Base-by-base conservation (phyloP, 768 basidiomycete genomes). In the Lactarius indigo region DNA sequence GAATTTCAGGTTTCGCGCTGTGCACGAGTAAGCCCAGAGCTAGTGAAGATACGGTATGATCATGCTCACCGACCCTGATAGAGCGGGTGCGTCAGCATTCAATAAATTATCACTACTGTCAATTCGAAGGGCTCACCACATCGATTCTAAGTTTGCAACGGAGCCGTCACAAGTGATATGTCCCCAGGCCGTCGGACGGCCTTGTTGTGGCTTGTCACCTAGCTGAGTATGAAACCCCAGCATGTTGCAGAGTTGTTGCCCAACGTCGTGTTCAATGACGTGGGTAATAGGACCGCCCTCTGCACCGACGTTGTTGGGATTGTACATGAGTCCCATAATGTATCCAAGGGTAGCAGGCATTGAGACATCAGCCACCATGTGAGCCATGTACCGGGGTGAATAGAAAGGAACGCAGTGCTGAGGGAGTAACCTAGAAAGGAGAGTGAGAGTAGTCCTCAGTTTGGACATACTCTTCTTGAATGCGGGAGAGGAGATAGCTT, bases 1-100 rank as follows among this genome's bases (percentile, higher is more conserved):
- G 64, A 76, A 82, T 66, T 83, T 83, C 61, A 83, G 72, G 70
- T 82, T 82, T 15, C 81, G 80, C 18, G 81, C 82, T 79, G 70
- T 52, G 17, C 20, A 39, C 26, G 26, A 58, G 33, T 64, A 33
- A 66, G 61, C n/a, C 8, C 28, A 30, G 15, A 47, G 63, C 23
- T n/a, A 17, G 35, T 35, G 18, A 30, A 28, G 35, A 57, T 47
- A 57, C 13, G 18, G 41, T 13, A 15, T 9, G 61, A 65, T 12
- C 30, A 26, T 65, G 64, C 63, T 57, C 44, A 68, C 63, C 64
- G 37, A 58, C 61, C 69, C 69, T 64, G 47, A 20, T 6, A 50
- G 31, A 35, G n/a, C 50, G 50, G 52, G 58, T n/a, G 54, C 12
- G 8, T 50, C 35, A 37, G 55, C 33, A 57, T n/a, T 63, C 42